Conservation (phyloP, 2,329 filamentous ascomycete genomes). For the Aspergillus novofumigatus region DNA sequence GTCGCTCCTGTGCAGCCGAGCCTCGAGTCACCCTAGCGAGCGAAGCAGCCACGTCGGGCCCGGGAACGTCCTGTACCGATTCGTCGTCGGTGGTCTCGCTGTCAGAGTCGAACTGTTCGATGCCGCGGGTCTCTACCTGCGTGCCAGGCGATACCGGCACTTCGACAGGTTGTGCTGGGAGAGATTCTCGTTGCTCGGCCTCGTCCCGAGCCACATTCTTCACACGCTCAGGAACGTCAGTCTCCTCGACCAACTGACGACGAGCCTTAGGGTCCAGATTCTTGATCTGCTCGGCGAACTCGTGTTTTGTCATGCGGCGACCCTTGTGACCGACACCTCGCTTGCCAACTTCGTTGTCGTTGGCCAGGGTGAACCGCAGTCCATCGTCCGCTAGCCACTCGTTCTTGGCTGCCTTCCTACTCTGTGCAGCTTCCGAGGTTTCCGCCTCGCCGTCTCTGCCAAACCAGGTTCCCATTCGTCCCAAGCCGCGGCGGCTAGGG, state of each 20-base stretch:
- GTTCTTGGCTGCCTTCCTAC: slow-evolving; percentile 25
- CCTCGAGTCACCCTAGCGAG: slow-evolving; percentile 33
- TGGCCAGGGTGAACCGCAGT: slow-evolving; percentile 59
- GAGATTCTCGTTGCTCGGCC: slow-evolving; percentile 24
- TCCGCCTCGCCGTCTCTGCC: slow-evolving; percentile 34
- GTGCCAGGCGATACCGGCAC: background rate
- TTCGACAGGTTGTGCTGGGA: slow-evolving; percentile 11
- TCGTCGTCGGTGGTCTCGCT: slow-evolving; percentile 23
- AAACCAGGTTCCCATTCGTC: slow-evolving; percentile 59
- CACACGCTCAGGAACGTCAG: slow-evolving; percentile 37
- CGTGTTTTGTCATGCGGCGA: slow-evolving; percentile 59
- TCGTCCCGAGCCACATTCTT: slow-evolving; percentile 35
- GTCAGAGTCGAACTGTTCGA: slow-evolving; percentile 21
- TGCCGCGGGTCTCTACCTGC: slow-evolving; percentile 8
- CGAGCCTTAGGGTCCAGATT: slow-evolving; percentile 57
- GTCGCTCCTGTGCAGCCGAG: slow-evolving; percentile 37
- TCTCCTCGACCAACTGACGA: slow-evolving; percentile 42
- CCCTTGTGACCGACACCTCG: slow-evolving; percentile 45
- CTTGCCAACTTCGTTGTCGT: slow-evolving; percentile 33
- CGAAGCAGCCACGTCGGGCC: slow-evolving; percentile 35
- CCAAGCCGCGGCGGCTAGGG: slow-evolving; percentile 49
- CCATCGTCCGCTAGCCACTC: slow-evolving; percentile 45
- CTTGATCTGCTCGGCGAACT: slow-evolving; percentile 62
- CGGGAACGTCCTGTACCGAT: slow-evolving; percentile 21
- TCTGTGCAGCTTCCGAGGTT: slow-evolving; percentile 25